Evolutionary conservation across 75 land plant genomes (phyloP).

Genomic region (Larix kaempferi): DNA sequence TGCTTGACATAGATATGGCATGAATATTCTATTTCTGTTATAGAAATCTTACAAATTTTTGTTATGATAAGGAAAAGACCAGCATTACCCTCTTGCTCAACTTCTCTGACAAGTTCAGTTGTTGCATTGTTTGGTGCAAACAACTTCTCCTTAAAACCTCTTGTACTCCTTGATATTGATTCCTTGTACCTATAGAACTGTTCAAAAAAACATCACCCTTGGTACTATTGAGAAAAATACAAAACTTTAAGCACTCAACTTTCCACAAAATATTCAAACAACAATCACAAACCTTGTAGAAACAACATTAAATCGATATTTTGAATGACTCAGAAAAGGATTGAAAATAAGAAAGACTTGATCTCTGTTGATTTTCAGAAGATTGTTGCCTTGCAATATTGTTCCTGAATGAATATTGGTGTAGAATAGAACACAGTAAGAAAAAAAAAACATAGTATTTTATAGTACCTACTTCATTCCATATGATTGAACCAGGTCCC

Average conservation of each 20-base stretch:
- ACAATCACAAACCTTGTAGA: too few species aligned
- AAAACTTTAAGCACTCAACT: not conserved
- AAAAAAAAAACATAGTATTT: not conserved
- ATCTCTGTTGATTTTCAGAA: too few species aligned
- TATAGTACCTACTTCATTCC: not conserved
- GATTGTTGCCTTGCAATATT: too few species aligned
- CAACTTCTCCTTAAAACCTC: too few species aligned
- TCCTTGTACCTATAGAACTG: conserved; percentile 20
- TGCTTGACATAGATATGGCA: too few species aligned
- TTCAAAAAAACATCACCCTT: not conserved
- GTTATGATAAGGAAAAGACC: conserved; percentile 54
- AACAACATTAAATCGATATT: too few species aligned
- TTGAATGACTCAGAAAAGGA: too few species aligned
- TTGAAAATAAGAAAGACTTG: conserved; percentile 75
- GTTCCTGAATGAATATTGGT: too few species aligned
- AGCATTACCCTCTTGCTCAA: conserved; percentile 48
- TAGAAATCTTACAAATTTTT: too few species aligned
- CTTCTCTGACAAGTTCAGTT: conserved; percentile 47
- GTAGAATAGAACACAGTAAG: not conserved
- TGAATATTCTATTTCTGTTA: too few species aligned
- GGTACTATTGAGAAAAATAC: not conserved
- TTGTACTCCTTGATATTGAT: too few species aligned
- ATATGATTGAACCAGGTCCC: not conserved
- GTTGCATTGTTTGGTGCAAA: conserved; percentile 54
- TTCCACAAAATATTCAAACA: conserved; percentile 34